Percentiles rank a stretch among this genome's conserved stretches.
Evolutionary conservation across 2,329 filamentous ascomycete species (phyloP).

Genomic region (Canariomyces notabilis): DNA sequence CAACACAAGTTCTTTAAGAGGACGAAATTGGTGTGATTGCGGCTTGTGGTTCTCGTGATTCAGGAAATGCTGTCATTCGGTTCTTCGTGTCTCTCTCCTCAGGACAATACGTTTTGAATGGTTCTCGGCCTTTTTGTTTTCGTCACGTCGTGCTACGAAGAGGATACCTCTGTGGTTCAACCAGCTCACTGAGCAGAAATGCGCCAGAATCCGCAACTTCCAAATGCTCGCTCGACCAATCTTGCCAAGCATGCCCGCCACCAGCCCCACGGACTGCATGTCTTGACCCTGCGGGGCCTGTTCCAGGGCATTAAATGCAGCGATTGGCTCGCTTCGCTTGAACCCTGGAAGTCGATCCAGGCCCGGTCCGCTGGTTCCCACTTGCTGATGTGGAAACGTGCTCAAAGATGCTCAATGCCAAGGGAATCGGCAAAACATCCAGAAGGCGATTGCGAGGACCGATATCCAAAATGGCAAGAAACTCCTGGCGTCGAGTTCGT

Average conservation of each 20-base stretch:
- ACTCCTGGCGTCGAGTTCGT: background rate
- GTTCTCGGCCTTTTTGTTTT: background rate
- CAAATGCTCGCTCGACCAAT: background rate
- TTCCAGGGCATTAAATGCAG: too few relatives aligned
- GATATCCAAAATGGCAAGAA: background rate
- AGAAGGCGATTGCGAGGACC: background rate
- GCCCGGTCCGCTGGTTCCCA: slow-evolving; percentile 6
- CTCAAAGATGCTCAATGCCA: slow-evolving; percentile 24
- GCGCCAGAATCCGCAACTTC: slow-evolving; percentile 6
- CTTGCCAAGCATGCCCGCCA: slow-evolving; percentile 3
- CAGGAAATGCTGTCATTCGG: too few relatives aligned
- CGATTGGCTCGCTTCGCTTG: slow-evolving; percentile 5
- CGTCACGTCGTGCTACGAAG: too few relatives aligned
- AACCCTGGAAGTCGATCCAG: background rate
- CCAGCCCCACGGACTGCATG: too few relatives aligned
- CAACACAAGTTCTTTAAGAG: too few relatives aligned
- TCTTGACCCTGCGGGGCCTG: too few relatives aligned
- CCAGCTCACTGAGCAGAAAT: slow-evolving; percentile 3
- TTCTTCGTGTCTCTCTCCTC: too few relatives aligned
- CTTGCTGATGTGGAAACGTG: slow-evolving; percentile 18
- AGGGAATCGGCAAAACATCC: background rate
- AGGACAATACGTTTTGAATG: too few relatives aligned
- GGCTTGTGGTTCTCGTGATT: too few relatives aligned
- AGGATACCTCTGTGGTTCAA: too few relatives aligned
- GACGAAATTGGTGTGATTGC: too few relatives aligned